Evolutionary conservation across 148 eudicot genomes (phyloP), one percentile per base, ranked within the genome.

Genomic region (Rhododendron simsii): DNA sequence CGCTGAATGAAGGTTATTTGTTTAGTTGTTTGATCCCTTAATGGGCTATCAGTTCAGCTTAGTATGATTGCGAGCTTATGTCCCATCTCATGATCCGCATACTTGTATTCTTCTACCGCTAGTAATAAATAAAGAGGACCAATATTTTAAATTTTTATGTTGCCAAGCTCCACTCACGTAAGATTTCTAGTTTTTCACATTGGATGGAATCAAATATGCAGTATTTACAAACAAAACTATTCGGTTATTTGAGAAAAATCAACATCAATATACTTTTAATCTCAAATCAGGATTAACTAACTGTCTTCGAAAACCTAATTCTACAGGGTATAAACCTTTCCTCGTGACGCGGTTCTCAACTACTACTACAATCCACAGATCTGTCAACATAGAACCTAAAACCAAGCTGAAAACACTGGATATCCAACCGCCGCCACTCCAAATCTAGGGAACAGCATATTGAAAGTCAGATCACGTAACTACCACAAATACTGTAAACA

Each of bases 381-480:
- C 83, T 13, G 59, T 18, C 83, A 20, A 81, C 15, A 81, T 9
- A 81, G 6, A 45, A 50, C 20, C 47, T 30, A 21, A 55, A 59
- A 37, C 10, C 9, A 55, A 20, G 26, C 67, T 18, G 7, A 81
- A 81, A 33, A 55, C 55, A 53, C 13, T 6, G 44, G 35, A 81
- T 7, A 51, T 30, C 30, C 45, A 81, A 81, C 44, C 2, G 14
- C 83, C 65, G 9, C 44, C 45, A 30, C 73, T 59, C 73, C 84
- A 82, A 82, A 82, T 59, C 74, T 82, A 82, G 71, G 71, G 47
- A 47, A 18, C 5, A 55, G 35, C 15, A 61, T 21, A 23, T 12
- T 39, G 12, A 82, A 37, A n/a, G n/a, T 30, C 74, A 82, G 74
- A 82, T 39, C 84, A 21, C 50, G 23, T 44, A 82, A 82, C 75